These are phyloP conservation scores for Thielaviopsis punctulata DNA, from an alignment of 2,329 filamentous ascomycete species.

Conservation along the genomic window DNA sequence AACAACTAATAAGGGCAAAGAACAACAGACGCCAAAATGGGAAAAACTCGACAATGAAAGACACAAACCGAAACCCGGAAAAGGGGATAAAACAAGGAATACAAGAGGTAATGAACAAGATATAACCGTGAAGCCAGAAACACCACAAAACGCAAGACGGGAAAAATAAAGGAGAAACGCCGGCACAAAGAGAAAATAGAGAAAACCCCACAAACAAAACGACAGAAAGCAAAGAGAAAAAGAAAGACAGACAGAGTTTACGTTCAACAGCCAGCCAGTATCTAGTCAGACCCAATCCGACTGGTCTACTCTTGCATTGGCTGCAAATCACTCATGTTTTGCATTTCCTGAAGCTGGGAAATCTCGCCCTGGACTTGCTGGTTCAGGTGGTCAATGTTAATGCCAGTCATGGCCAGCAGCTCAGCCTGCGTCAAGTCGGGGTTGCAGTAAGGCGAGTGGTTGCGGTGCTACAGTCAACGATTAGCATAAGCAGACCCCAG, in stretches of 20 bases:
- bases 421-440: conserved; percentile 13
- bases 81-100: no score
- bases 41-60: no score
- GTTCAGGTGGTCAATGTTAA: conserved; percentile 9
- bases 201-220: background rate
- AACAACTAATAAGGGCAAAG: no score
- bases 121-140: background rate
- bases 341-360: conserved; percentile 8
- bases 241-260: background rate
- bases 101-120: no score
- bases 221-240: background rate
- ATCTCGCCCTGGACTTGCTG: conserved; percentile 5
- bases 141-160: background rate
- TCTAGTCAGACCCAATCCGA: no score
- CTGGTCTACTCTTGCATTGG: conserved; percentile 9
- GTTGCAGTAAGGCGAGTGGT: conserved; percentile 14
- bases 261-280: no score
- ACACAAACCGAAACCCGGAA: no score
- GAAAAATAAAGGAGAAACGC: background rate
- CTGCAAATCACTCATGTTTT: conserved; percentile 10
- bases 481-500: background rate
- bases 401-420: conserved; percentile 11
- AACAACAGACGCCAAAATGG: no score
- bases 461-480: conserved; percentile 10
- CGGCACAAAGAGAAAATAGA: background rate